phyloP scores from a whole-genome alignment of 768 basidiomycete genomes.

The Boletus rubropictus region DNA sequence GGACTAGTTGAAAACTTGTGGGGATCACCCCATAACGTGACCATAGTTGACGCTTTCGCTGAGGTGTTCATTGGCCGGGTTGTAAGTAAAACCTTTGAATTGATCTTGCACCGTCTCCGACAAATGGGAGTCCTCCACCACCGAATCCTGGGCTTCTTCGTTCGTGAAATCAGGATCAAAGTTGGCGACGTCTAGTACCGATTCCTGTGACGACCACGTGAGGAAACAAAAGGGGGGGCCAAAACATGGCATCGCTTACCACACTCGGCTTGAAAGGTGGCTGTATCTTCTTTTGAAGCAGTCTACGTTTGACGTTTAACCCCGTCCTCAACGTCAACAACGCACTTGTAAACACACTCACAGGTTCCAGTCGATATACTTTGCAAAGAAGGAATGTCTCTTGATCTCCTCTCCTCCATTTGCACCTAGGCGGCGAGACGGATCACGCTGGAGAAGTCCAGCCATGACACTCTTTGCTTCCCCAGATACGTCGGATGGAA shows the following conservation, averaged over 20 bases:
- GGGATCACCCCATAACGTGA: conserved; percentile 29
- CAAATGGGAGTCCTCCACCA: conserved; percentile 87
- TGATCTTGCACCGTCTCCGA: conserved; percentile 97
- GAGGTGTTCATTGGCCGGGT: conserved; percentile 77
- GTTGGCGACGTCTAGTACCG: conserved; percentile 90
- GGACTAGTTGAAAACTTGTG: neutral
- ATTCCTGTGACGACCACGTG: conserved; percentile 48
- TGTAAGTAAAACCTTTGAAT: conserved; percentile 88
- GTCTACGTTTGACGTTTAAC: conserved; percentile 32
- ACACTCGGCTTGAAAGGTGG: conserved; percentile 98
- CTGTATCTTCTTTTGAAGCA: conserved; percentile 91
- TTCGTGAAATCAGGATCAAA: conserved; percentile 98
- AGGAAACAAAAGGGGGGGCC: neutral
- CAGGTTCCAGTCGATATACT: conserved; percentile 89
- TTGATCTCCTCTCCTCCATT: conserved; percentile 96
- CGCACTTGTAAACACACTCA: conserved; percentile 28
- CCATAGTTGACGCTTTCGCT: conserved; percentile 75
- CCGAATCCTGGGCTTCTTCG: conserved; percentile 91
- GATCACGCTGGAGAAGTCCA: conserved; percentile 85
- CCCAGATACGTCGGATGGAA: conserved; percentile 80
- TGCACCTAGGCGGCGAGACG: conserved; percentile 78
- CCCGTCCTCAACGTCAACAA: neutral
- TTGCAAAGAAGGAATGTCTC: conserved; percentile 90
- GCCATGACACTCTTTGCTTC: conserved; percentile 90
- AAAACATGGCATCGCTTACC: conserved; percentile 40